Evolutionary conservation across 108 stramenopile genomes (phyloP).

Genomic region (Nannochloropsis gaditana): DNA sequence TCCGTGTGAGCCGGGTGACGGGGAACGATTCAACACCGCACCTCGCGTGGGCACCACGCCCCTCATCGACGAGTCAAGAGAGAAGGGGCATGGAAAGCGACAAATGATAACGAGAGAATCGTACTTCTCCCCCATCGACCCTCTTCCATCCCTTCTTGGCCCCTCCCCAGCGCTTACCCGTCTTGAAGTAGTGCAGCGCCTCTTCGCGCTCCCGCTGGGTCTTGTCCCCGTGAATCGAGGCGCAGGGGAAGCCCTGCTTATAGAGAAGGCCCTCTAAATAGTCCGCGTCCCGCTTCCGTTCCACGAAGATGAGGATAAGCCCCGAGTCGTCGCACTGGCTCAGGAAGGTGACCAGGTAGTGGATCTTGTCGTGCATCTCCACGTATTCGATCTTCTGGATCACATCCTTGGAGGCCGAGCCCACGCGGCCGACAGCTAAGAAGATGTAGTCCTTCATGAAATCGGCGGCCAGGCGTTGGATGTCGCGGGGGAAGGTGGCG

Average conservation of each 20-base stretch:
- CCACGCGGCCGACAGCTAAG: conserved; percentile 91
- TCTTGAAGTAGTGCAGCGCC: conserved; percentile 60
- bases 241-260: conserved; percentile 75
- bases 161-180: conserved; percentile 7
- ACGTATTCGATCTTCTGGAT: conserved; percentile 83
- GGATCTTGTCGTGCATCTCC: conserved; percentile 80
- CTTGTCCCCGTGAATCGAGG: conserved; percentile 95
- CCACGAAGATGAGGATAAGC: conserved; percentile 92
- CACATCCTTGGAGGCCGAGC: conserved; percentile 81
- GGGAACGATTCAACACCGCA: too few species aligned
- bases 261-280: conserved; percentile 83
- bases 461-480: conserved; percentile 88
- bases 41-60: too few species aligned
- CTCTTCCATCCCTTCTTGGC: too few species aligned
- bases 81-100: too few species aligned
- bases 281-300: conserved; percentile 93
- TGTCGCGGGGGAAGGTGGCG: conserved; percentile 96
- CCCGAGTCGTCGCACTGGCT: conserved; percentile 54
- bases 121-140: too few species aligned
- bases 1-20: too few species aligned
- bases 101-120: too few species aligned
- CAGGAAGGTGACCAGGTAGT: conserved; percentile 66
- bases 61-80: too few species aligned
- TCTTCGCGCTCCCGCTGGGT: conserved; percentile 70
- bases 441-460: conserved; percentile 92